A percentile compares a stretch with the other conserved stretches of the same genome.
Conservation (phyloP, 495 filamentous ascomycete genomes). For the Xylaria sp. region DNA sequence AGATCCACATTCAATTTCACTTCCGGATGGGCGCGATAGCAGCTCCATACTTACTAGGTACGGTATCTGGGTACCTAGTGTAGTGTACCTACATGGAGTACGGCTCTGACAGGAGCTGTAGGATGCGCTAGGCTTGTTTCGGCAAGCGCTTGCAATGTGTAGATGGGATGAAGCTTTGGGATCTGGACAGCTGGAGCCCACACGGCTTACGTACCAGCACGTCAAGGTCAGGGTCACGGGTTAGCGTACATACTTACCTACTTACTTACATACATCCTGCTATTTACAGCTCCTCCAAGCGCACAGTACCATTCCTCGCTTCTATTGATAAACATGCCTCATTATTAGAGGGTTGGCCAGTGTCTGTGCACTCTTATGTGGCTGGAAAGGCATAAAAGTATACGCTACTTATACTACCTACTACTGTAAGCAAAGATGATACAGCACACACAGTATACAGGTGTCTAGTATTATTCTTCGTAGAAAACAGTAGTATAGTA, state of each 20-base stretch:
- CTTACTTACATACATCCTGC: no score
- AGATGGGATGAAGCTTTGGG: not conserved
- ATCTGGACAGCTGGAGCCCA: not conserved
- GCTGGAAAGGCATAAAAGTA: not conserved
- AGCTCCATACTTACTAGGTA: no score
- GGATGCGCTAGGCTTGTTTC: not conserved
- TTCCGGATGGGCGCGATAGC: conserved; percentile 21
- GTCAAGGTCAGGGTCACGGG: conserved; percentile 2
- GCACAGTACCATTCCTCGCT: conserved; percentile 2
- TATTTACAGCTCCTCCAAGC: not conserved
- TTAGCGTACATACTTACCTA: not conserved
- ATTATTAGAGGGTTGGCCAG: not conserved
- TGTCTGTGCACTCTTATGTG: conserved; percentile 16
- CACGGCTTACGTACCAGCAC: not conserved
- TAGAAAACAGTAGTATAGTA: not conserved
- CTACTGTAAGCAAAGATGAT: no score
- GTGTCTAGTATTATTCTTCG: no score
- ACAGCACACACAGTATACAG: no score
- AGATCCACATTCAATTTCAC: conserved; percentile 22
- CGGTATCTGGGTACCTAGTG: conserved; percentile 11
- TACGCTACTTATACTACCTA: no score
- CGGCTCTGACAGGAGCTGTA: not conserved
- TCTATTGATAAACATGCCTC: not conserved
- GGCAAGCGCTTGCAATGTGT: conserved; percentile 1
- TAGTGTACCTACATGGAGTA: not conserved